Evolutionary conservation across 1,284 basidiomycete species (phyloP).

Genomic region (Rhodotorula sp.): DNA sequence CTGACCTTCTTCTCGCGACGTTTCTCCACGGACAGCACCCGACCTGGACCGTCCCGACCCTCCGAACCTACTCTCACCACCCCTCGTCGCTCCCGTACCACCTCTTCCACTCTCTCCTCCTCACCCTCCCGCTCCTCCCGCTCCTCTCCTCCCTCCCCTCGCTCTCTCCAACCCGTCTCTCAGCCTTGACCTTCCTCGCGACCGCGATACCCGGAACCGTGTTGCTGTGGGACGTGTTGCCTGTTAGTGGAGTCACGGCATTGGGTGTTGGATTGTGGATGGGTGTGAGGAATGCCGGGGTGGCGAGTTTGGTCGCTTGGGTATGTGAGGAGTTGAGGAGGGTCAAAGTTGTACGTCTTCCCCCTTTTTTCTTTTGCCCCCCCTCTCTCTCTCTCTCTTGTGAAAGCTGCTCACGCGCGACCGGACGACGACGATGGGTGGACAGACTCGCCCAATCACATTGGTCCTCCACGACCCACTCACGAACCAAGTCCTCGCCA

Average conservation of each 20-base stretch:
- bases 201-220: slow-evolving; percentile 25
- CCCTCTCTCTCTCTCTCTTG: background rate
- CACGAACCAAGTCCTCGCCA: slow-evolving; percentile 7
- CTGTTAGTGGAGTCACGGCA: slow-evolving; percentile 26
- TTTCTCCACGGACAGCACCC: too few species aligned
- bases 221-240: slow-evolving; percentile 40
- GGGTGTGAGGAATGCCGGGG: slow-evolving; percentile 3
- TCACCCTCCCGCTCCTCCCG: slow-evolving; percentile 22
- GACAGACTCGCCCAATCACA: background rate
- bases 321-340: slow-evolving; percentile 5
- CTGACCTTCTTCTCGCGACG: too few species aligned
- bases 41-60: slow-evolving; percentile 36
- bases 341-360: background rate
- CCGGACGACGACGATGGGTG: background rate
- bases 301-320: background rate
- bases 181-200: slow-evolving; percentile 8
- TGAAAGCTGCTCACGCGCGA: background rate
- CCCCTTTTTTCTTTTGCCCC: background rate
- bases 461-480: background rate
- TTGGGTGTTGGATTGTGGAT: slow-evolving; percentile 23
- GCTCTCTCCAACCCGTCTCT: slow-evolving; percentile 5
- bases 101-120: slow-evolving; percentile 33
- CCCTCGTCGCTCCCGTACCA: slow-evolving; percentile 31
- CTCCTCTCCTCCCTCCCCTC: slow-evolving; percentile 22
- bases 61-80: slow-evolving; percentile 30